Base-by-base conservation (phyloP, 441 rosid species). In the Erodium moschatum region DNA sequence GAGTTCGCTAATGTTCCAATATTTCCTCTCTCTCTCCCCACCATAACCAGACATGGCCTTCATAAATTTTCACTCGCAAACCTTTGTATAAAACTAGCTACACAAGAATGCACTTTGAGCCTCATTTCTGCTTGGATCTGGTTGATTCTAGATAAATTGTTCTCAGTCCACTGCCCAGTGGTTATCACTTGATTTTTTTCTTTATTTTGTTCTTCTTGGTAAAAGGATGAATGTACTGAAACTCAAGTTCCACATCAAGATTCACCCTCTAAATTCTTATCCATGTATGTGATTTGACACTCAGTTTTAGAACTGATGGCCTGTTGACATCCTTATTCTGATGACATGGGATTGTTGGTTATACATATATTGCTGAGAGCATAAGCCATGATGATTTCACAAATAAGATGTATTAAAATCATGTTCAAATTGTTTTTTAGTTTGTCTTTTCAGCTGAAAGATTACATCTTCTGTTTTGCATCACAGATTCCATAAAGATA, bases 241-340 rank as follows among this genome's bases (percentile, higher is more conserved):
- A 3, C 33, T 58, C 15, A 52, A 24, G 27, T 64, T 73, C 33
- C 68, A 12, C 35, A 38, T 33, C 11, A 15, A 33, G 65, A 52
- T 75, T 75, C 52, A 40, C 61, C 65, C 18, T 42, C 52, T 46
- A 2, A 10, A 46, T 10, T 46, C n/a, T 46, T 12, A 46, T 11
- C 4, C 12, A 46, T 12, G n/a, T 15, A 50, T 50, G 16, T 50
- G 56, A 13, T 50, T 50, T 50, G 56, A 5, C 16, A 50, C 16
- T 50, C 18, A 50, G 56, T 50, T 50, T 12, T 2, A 12, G 56
- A 3, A 50, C 18, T 11, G 13, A 13, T 50, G 56, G 16, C 56
- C 13, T 50, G 56, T 50, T 50, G 16, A 50, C 56, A 50, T 50
- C 16, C 16, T 50, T 11, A 50, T 50, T 50, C 16, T 50, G 56